Evolutionary conservation across 176 grass and related monocot species (phyloP).

Genomic region (Cenchrus americanus): DNA sequence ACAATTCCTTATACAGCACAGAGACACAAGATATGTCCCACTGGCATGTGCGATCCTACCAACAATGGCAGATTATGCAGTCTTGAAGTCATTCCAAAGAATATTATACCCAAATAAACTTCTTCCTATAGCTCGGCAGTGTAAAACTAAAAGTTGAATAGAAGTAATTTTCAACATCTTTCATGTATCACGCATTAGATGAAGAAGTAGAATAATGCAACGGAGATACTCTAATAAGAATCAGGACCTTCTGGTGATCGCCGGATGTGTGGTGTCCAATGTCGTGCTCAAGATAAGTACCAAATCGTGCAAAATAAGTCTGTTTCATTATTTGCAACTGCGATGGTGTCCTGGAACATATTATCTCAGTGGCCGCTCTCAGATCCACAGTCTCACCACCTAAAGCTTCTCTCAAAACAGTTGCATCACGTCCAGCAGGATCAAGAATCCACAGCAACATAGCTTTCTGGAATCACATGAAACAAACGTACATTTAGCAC

Average conservation of each 20-base stretch:
- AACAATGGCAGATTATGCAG: neutral
- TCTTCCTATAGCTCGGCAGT: neutral
- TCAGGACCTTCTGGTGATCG: conserved; percentile 89
- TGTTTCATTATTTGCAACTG: conserved; percentile 97
- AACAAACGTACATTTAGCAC: conserved; percentile 23
- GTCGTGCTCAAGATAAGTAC: conserved; percentile 83
- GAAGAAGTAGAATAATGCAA: conserved; percentile 23
- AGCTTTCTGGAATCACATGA: conserved; percentile 68
- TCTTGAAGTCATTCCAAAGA: neutral
- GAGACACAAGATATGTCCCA: neutral
- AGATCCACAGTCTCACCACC: conserved; percentile 66
- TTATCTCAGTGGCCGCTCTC: conserved; percentile 85
- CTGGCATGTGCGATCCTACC: neutral
- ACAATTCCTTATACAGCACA: neutral
- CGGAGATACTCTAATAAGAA: conserved; percentile 18
- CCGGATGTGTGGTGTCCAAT: conserved; percentile 60
- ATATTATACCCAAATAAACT: conserved; percentile 8
- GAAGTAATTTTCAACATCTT: conserved; percentile 2
- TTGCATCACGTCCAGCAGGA: conserved; percentile 93
- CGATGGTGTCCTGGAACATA: conserved; percentile 93
- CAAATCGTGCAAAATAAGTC: conserved; percentile 76
- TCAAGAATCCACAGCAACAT: conserved; percentile 93
- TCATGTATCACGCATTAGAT: conserved; percentile 13
- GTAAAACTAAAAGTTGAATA: conserved; percentile 27
- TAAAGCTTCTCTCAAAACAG: conserved; percentile 72